These are phyloP conservation scores for Zymoseptoria ardabiliae DNA, from an alignment of 2,329 filamentous ascomycete genomes.

Conservation along the genomic window DNA sequence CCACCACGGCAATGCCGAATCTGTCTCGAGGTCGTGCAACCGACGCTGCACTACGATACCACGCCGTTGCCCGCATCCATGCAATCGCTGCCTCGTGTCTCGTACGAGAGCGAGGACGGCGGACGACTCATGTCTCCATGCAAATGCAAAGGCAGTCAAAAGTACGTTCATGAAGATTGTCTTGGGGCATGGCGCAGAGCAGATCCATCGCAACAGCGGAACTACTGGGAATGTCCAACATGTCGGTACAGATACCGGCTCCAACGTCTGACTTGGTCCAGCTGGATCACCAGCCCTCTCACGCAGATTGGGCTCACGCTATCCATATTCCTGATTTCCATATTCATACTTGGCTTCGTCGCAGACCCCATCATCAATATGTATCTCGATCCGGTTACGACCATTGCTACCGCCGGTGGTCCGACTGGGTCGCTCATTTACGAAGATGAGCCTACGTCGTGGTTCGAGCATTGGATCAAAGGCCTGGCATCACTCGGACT, in stretches of 20 bases:
- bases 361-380: constrained; percentile 88
- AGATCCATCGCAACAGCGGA: constrained; percentile 58
- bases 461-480: constrained; percentile 80
- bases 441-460: constrained; percentile 52
- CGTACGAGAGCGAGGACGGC: constrained; percentile 64
- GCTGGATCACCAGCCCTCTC: constrained; percentile 48
- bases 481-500: constrained; percentile 85
- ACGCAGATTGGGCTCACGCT: constrained; percentile 66
- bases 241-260: constrained; percentile 79
- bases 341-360: constrained; percentile 83
- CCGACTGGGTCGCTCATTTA: constrained; percentile 26
- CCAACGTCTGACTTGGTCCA: constrained; percentile 67
- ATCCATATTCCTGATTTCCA: constrained; percentile 58
- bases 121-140: constrained; percentile 83
- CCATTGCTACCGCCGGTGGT: constrained; percentile 29
- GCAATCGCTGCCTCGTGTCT: constrained; percentile 50
- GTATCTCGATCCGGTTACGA: constrained; percentile 64
- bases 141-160: constrained; percentile 85
- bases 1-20: constrained; percentile 76
- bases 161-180: constrained; percentile 91
- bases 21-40: constrained; percentile 66
- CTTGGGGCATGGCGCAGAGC: constrained; percentile 74
- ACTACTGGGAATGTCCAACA: constrained; percentile 82
- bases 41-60: constrained; percentile 45
- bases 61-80: constrained; percentile 49